phyloP scores from a whole-genome alignment of 1,284 basidiomycete species.

The Heliocybe sulcata region DNA sequence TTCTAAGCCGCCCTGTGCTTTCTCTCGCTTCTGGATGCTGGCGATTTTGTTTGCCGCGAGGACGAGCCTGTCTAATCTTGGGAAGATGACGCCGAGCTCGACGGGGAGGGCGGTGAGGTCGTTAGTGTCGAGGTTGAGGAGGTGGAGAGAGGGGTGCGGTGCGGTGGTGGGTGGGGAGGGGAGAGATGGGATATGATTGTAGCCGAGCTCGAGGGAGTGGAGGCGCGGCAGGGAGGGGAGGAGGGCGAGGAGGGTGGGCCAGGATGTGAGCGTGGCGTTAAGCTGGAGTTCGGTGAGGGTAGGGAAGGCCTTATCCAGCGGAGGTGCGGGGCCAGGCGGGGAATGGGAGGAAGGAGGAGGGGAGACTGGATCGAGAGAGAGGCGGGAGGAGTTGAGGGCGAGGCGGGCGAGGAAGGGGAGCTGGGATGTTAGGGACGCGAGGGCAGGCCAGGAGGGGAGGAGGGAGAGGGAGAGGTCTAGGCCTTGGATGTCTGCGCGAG shows the following conservation, averaged over 20 bases:
- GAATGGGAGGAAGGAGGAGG: slow-evolving; percentile 20
- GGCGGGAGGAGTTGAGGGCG: slow-evolving; percentile 59
- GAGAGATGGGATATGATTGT: slow-evolving; percentile 54
- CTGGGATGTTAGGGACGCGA: slow-evolving; percentile 60
- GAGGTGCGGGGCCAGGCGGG: slow-evolving; percentile 26
- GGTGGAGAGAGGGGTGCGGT: slow-evolving; percentile 29
- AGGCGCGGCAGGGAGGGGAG: slow-evolving; percentile 55
- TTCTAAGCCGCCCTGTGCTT: slow-evolving; percentile 16
- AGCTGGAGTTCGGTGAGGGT: slow-evolving; percentile 64
- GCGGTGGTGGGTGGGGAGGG: slow-evolving; percentile 10
- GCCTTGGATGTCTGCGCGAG: slow-evolving; percentile 56
- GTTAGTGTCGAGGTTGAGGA: slow-evolving; percentile 77
- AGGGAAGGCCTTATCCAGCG: too few species aligned
- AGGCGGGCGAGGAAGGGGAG: slow-evolving; percentile 62
- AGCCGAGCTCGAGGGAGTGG: slow-evolving; percentile 65
- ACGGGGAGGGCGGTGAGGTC: slow-evolving; percentile 52
- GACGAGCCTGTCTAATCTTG: slow-evolving; percentile 50
- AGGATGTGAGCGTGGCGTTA: slow-evolving; percentile 66
- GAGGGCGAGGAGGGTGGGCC: slow-evolving; percentile 58
- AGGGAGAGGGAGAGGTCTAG: slow-evolving; percentile 83
- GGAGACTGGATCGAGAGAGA: slow-evolving; percentile 56
- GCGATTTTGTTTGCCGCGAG: slow-evolving; percentile 60
- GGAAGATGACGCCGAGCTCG: slow-evolving; percentile 39
- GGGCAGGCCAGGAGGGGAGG: slow-evolving; percentile 62
- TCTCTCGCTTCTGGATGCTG: slow-evolving; percentile 35